Percentiles rank a stretch among this genome's conserved stretches.
phyloP scores from a whole-genome alignment of 1,139 yeast genomes.

The Hansenula lynferdii region DNA sequence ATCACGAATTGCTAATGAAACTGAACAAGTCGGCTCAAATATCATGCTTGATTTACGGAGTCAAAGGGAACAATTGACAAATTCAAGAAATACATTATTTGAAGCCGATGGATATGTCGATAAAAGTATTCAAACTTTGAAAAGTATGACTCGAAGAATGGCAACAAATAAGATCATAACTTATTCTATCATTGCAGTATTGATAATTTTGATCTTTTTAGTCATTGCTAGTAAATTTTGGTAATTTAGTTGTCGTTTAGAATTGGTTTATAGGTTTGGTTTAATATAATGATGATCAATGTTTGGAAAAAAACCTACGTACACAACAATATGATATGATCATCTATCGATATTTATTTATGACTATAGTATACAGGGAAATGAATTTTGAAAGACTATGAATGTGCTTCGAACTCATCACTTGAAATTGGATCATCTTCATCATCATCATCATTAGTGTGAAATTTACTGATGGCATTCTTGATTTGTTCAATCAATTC shows the following conservation, averaged over 20 bases:
- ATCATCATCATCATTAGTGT: constrained; percentile 28
- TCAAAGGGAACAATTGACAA: constrained; percentile 87
- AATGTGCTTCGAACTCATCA: constrained; percentile 55
- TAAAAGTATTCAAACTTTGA: constrained; percentile 78
- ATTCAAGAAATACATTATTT: constrained; percentile 76
- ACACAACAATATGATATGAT: too few species aligned
- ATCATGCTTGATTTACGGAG: constrained; percentile 85
- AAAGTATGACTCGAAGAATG: constrained; percentile 89
- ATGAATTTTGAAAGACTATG: too few species aligned
- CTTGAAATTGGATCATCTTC: constrained; percentile 39
- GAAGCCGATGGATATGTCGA: constrained; percentile 95
- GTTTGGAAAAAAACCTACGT: too few species aligned
- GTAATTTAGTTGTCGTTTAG: constrained; percentile 24
- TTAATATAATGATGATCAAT: background rate
- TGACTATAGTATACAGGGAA: too few species aligned
- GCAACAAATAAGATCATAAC: constrained; percentile 94
- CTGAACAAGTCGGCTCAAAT: constrained; percentile 88
- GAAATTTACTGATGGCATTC: constrained; percentile 45
- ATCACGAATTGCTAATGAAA: constrained; percentile 87
- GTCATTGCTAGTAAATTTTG: constrained; percentile 86
- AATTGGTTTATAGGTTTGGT: background rate
- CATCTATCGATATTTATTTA: too few species aligned
- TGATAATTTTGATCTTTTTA: constrained; percentile 75
- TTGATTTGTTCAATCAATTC: constrained; percentile 47
- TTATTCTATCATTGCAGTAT: constrained; percentile 90